Percentiles rank a stretch among this genome's conserved stretches.
phyloP scores from a whole-genome alignment of 768 basidiomycete species.

The Suillus weaverae region DNA sequence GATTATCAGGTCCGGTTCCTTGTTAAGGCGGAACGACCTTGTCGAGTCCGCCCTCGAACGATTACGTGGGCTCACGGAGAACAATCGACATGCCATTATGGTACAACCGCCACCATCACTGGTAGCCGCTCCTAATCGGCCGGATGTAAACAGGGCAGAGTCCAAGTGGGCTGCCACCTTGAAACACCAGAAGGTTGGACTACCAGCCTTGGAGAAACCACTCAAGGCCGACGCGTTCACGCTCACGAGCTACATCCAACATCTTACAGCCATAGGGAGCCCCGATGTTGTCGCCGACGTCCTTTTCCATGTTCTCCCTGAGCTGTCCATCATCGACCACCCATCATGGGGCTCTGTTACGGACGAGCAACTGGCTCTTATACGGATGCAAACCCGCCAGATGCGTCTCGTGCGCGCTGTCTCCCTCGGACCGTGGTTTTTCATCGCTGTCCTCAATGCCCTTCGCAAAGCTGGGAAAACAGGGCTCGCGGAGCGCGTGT shows the following conservation, averaged over 20 bases:
- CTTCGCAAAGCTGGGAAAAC: constrained; percentile 55
- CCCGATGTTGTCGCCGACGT: constrained; percentile 44
- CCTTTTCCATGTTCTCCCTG: constrained; percentile 59
- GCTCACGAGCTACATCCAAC: constrained; percentile 50
- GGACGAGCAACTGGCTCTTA: constrained; percentile 24
- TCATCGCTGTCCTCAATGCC: constrained; percentile 59
- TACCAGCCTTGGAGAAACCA: constrained; percentile 1
- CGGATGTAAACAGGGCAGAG: not conserved
- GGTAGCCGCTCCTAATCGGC: not conserved
- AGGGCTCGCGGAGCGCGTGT: constrained; percentile 62
- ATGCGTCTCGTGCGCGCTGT: constrained; percentile 43
- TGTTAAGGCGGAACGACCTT: constrained; percentile 47
- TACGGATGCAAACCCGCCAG: constrained; percentile 26
- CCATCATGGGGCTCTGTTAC: constrained; percentile 36
- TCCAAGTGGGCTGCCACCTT: not conserved
- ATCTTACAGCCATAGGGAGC: constrained; percentile 51
- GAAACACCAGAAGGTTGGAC: not conserved
- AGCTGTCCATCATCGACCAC: constrained; percentile 41
- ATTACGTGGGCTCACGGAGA: constrained; percentile 29
- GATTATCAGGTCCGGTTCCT: constrained; percentile 53
- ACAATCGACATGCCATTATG: constrained; percentile 24
- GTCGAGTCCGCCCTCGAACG: constrained; percentile 38
- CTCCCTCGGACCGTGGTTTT: constrained; percentile 57
- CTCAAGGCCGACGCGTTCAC: constrained; percentile 44
- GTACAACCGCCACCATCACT: constrained; percentile 15